Conservation (phyloP, 2,329 filamentous ascomycete species). For the Coleophoma eucalyptorum region DNA sequence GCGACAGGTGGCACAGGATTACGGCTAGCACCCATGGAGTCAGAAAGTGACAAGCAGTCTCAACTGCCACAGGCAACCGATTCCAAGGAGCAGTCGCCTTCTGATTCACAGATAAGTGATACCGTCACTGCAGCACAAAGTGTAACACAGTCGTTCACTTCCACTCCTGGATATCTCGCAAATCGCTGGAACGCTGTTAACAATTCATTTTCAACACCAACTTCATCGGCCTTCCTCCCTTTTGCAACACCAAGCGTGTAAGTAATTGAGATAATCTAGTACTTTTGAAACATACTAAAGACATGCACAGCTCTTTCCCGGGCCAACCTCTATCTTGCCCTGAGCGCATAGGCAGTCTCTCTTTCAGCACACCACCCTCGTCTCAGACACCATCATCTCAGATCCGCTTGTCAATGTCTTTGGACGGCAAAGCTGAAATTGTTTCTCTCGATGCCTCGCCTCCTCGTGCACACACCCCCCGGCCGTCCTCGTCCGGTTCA, state of each 20-base stretch:
- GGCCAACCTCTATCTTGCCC: conserved; percentile 24
- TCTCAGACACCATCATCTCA: conserved; percentile 17
- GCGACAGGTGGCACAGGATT: background rate
- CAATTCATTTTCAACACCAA: conserved; percentile 47
- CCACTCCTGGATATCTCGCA: conserved; percentile 31
- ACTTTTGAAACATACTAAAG: conserved; percentile 4
- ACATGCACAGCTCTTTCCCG: conserved; percentile 14
- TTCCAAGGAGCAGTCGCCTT: too few species aligned
- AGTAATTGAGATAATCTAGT: conserved; percentile 15
- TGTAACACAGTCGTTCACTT: conserved; percentile 21
- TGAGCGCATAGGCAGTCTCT: conserved; percentile 9
- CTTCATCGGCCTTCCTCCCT: conserved; percentile 28
- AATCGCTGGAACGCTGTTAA: conserved; percentile 51
- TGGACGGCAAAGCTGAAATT: conserved; percentile 88
- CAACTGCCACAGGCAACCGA: too few species aligned
- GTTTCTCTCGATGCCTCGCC: conserved; percentile 66
- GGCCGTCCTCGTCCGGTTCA: conserved; percentile 41
- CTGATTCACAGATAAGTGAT: background rate
- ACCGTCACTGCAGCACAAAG: conserved; percentile 3
- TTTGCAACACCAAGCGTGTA: conserved; percentile 40
- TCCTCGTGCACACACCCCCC: conserved; percentile 50
- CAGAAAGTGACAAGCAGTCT: background rate
- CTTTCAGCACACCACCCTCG: conserved; percentile 11
- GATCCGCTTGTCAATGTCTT: conserved; percentile 76
- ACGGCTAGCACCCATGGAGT: background rate